Conservation (phyloP, 2,329 filamentous ascomycete genomes). For the Fusarium penzigii region DNA sequence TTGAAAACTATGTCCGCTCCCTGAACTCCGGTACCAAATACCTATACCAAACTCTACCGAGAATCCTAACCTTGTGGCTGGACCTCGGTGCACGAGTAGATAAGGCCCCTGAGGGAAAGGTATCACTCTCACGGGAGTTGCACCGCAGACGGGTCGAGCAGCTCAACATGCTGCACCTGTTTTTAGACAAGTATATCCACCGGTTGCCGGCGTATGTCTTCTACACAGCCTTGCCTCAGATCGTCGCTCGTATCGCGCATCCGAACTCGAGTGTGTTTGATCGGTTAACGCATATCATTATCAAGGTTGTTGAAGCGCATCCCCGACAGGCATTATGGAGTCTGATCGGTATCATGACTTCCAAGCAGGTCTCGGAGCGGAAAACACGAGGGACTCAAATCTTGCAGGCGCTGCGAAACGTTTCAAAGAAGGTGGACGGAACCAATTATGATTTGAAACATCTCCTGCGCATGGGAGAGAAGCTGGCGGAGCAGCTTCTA, state of each 20-base stretch:
- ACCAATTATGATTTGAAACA: constrained; percentile 62
- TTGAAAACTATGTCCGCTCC: constrained; percentile 90
- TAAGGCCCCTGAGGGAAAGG: constrained; percentile 57
- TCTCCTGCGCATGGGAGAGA: constrained; percentile 77
- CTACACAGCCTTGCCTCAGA: constrained; percentile 83
- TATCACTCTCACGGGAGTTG: constrained; percentile 54
- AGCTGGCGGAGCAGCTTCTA: constrained; percentile 79
- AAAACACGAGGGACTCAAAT: constrained; percentile 54
- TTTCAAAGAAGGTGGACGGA: constrained; percentile 53
- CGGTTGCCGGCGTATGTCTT: constrained; percentile 75
- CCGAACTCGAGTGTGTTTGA: constrained; percentile 76
- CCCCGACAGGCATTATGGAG: constrained; percentile 93
- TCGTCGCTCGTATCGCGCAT: constrained; percentile 94
- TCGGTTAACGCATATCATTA: constrained; percentile 75
- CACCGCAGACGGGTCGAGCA: constrained; percentile 61
- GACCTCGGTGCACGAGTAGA: constrained; percentile 80
- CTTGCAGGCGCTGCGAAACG: constrained; percentile 49
- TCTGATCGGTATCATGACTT: constrained; percentile 82
- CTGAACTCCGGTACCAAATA: constrained; percentile 91
- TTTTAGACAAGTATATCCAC: constrained; percentile 77
- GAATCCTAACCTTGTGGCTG: constrained; percentile 90
- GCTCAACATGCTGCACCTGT: constrained; percentile 68
- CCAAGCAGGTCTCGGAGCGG: constrained; percentile 69
- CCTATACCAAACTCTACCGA: constrained; percentile 89
- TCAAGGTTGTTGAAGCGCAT: constrained; percentile 82